Percentiles rank a stretch among this genome's conserved stretches.
Evolutionary conservation across 495 filamentous ascomycete species (phyloP).

Genomic region (Astrocystis sublimbata): DNA sequence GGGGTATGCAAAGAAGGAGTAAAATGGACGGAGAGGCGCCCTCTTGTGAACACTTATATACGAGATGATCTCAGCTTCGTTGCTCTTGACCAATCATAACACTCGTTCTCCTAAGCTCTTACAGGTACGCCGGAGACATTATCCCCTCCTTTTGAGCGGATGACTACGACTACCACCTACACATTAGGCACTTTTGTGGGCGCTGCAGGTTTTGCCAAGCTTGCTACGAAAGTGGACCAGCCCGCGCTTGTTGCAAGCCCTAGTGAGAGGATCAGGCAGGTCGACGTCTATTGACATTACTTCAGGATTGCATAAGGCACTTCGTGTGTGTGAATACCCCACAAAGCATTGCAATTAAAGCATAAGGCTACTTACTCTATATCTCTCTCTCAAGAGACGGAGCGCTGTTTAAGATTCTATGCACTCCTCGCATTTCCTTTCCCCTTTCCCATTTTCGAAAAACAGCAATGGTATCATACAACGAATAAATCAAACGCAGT

Average conservation of each 20-base stretch:
- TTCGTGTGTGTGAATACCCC: too few relatives aligned
- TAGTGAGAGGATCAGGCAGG: neutral
- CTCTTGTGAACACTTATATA: constrained; percentile 3
- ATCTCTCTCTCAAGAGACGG: neutral
- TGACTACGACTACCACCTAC: constrained; percentile 8
- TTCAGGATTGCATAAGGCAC: neutral
- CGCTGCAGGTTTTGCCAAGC: constrained; percentile 5
- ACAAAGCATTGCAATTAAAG: too few relatives aligned
- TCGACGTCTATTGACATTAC: neutral
- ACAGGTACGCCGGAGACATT: neutral
- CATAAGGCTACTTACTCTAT: neutral
- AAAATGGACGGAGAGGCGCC: neutral
- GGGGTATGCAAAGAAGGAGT: constrained; percentile 6
- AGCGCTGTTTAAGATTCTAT: neutral
- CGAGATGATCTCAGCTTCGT: neutral
- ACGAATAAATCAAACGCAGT: constrained; percentile 10
- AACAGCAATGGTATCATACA: constrained; percentile 6
- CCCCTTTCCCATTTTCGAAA: neutral
- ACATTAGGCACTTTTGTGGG: neutral
- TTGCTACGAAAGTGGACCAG: constrained; percentile 4
- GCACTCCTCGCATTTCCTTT: neutral
- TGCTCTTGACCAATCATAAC: neutral
- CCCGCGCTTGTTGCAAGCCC: neutral
- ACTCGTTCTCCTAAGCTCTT: neutral
- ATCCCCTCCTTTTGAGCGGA: neutral